phyloP scores from a whole-genome alignment of 805 yeast species.

The Metschnikowia noctiluminum region DNA sequence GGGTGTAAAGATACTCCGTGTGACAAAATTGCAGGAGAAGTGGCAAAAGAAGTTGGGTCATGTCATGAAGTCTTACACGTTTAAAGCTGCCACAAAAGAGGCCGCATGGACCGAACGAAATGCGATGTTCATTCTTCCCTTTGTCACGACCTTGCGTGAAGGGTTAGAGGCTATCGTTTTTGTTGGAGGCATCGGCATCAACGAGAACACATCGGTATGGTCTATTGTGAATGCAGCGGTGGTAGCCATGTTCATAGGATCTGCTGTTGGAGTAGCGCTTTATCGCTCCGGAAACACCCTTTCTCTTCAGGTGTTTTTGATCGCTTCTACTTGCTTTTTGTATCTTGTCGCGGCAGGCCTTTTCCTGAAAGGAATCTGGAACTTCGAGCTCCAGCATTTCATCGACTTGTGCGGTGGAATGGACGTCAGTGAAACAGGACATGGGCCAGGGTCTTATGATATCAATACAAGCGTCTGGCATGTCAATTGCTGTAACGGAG shows the following conservation, averaged over 20 bases:
- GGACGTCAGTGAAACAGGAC: conserved; percentile 84
- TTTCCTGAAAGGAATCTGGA: conserved; percentile 87
- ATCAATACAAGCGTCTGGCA: conserved; percentile 83
- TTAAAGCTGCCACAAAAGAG: conserved; percentile 18
- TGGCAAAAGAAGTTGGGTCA: conserved; percentile 40
- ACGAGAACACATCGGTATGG: conserved; percentile 50
- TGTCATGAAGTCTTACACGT: conserved; percentile 24
- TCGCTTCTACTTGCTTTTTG: conserved; percentile 72
- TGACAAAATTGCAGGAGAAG: conserved; percentile 42
- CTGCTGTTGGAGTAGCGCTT: conserved; percentile 59
- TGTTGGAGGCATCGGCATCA: conserved; percentile 85
- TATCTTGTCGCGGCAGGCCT: conserved; percentile 86
- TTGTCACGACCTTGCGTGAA: conserved; percentile 82
- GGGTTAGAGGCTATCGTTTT: conserved; percentile 91
- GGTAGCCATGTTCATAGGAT: conserved; percentile 57
- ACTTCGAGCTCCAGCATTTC: conserved; percentile 73
- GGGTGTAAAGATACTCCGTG: conserved; percentile 44
- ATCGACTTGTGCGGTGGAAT: conserved; percentile 73
- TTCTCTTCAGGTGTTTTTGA: conserved; percentile 70
- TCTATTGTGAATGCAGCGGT: conserved; percentile 65
- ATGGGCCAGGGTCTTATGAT: conserved; percentile 92
- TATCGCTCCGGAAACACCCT: conserved; percentile 78
- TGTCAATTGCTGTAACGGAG: conserved; percentile 91
- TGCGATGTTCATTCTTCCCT: conserved; percentile 73
- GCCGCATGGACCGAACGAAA: conserved; percentile 48